Conservation (phyloP, 2,329 filamentous ascomycete genomes). For the Huntiella bhutanensis region DNA sequence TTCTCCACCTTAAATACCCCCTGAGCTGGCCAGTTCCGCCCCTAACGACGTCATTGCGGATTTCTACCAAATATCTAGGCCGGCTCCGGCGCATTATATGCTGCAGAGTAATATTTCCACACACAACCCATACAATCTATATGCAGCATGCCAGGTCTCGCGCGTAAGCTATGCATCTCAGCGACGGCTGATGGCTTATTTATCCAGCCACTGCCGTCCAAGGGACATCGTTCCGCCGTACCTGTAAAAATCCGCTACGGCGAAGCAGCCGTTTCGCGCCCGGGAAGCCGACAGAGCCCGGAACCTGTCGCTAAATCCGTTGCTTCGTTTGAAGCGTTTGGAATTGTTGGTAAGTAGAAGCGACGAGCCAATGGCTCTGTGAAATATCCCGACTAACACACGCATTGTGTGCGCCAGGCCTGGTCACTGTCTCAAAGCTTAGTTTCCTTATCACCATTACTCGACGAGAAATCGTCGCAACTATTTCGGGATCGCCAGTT, state of each 20-base stretch:
- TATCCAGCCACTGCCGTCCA: conserved; percentile 49
- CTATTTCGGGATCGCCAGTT: conserved; percentile 61
- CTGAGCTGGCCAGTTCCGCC: too few species aligned
- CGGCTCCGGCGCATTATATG: background rate
- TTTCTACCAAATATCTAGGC: too few species aligned
- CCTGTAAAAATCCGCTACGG: conserved; percentile 54
- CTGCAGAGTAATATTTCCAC: background rate
- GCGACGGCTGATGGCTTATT: conserved; percentile 69
- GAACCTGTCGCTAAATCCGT: conserved; percentile 25
- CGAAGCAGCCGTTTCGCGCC: conserved; percentile 19
- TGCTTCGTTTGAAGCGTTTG: conserved; percentile 39
- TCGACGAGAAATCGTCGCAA: conserved; percentile 70
- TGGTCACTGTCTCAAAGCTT: conserved; percentile 63
- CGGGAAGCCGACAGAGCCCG: conserved; percentile 13
- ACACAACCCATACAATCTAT: background rate
- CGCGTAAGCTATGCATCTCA: conserved; percentile 62
- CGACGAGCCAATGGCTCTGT: background rate
- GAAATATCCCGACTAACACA: background rate
- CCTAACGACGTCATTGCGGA: too few species aligned
- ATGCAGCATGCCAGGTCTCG: conserved; percentile 48
- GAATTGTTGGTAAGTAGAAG: conserved; percentile 32
- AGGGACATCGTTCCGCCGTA: conserved; percentile 35
- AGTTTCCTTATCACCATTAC: conserved; percentile 79
- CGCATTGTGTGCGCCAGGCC: conserved; percentile 31
- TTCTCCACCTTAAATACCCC: too few species aligned